Evolutionary conservation across 106 monocot genomes (phyloP).

Genomic region (Alisma plantagoaquatica): DNA sequence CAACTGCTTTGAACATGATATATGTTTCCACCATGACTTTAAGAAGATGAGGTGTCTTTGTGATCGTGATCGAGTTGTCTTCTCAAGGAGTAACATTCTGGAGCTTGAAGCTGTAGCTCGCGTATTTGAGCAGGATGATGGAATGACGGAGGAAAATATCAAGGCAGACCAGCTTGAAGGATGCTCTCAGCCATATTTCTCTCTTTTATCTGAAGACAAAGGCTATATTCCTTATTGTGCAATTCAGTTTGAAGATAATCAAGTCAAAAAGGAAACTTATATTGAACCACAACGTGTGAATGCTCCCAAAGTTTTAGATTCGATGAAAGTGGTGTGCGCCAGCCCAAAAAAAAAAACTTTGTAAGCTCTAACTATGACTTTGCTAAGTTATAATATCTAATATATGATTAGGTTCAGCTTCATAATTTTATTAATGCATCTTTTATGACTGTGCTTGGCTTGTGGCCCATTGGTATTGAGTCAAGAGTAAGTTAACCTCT

Average conservation of each 20-base stretch:
- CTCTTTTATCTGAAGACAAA: neutral
- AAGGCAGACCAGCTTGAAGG: conserved; percentile 1
- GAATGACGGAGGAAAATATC: conserved; percentile 9
- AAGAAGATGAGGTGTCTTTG: conserved; percentile 37
- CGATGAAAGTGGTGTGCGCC: too few species aligned
- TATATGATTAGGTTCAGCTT: too few species aligned
- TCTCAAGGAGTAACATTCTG: conserved; percentile 29
- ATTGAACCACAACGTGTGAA: too few species aligned
- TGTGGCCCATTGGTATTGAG: too few species aligned
- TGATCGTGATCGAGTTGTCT: conserved; percentile 18
- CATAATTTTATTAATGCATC: too few species aligned
- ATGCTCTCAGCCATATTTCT: neutral
- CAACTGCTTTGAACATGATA: conserved; percentile 31
- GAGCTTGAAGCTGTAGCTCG: conserved; percentile 33
- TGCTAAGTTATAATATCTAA: too few species aligned
- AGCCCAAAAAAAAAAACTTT: too few species aligned
- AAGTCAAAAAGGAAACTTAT: neutral
- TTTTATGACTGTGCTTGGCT: too few species aligned
- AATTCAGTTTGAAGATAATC: conserved; percentile 6
- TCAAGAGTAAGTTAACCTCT: too few species aligned
- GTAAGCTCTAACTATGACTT: too few species aligned
- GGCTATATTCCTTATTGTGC: conserved; percentile 20
- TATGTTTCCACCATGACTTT: conserved; percentile 53
- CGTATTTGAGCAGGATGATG: conserved; percentile 37
- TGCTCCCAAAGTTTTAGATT: too few species aligned